Evolutionary conservation across 257 asterid genomes (phyloP).

Genomic region (Salvia miltiorrhiza): DNA sequence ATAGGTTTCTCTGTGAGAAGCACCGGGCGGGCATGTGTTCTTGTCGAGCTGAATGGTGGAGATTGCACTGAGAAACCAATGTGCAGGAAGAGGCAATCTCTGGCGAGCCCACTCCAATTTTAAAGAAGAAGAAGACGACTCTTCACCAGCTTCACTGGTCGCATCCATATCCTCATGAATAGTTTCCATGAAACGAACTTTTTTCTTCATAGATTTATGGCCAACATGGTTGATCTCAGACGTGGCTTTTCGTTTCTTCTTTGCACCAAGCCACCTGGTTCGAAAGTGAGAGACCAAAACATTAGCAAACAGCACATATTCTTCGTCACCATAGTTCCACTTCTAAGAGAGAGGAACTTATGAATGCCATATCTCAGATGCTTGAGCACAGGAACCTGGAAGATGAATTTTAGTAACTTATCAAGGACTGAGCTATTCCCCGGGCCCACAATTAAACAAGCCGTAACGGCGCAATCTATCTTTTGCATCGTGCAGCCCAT

Average conservation of each 20-base stretch:
- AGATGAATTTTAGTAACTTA: conserved; percentile 49
- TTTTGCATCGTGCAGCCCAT: conserved; percentile 32
- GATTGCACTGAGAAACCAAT: conserved; percentile 94
- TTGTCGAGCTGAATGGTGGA: conserved; percentile 39
- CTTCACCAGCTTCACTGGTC: conserved; percentile 22
- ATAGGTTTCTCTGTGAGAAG: conserved; percentile 12
- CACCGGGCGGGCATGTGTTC: conserved; percentile 22
- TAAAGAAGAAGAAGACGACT: conserved; percentile 49
- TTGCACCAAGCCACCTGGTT: conserved; percentile 69
- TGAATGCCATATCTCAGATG: conserved; percentile 49
- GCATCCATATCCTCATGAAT: conserved; percentile 60
- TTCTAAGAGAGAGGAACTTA: conserved; percentile 37
- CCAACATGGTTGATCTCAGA: conserved; percentile 22
- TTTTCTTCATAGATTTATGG: conserved; percentile 34
- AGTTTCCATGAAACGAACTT: conserved; percentile 48
- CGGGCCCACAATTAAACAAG: conserved; percentile 64
- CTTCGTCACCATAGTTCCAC: conserved; percentile 71
- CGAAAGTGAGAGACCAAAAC: conserved; percentile 68
- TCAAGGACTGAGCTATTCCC: conserved; percentile 45
- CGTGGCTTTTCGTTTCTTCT: conserved; percentile 41
- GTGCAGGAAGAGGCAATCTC: conserved; percentile 81
- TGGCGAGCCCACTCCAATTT: conserved; percentile 78
- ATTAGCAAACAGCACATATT: conserved; percentile 46
- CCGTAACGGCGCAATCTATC: conserved; percentile 50
- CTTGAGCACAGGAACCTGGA: conserved; percentile 62